These are phyloP conservation scores for Spizellomyces sp. DNA, from an alignment of 192 early-diverging fungal genomes.

Conservation along the genomic window DNA sequence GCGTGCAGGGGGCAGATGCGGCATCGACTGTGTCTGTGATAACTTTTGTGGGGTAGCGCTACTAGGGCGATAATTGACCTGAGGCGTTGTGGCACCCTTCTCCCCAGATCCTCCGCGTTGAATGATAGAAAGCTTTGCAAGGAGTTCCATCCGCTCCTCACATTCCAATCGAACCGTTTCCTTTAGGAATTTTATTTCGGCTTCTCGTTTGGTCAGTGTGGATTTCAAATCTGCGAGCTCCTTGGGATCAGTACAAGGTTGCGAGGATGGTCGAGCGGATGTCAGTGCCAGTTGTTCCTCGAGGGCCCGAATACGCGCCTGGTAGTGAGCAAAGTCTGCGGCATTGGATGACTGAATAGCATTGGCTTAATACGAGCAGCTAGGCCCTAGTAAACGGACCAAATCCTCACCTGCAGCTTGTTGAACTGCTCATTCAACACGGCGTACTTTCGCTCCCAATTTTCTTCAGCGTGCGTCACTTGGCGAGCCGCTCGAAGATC, in stretches of 20 bases:
- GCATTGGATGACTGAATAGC: conserved; percentile 5
- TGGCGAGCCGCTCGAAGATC: conserved; percentile 7
- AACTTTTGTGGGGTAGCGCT: neutral
- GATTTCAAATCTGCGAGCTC: conserved; percentile 25
- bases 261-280: conserved; percentile 1
- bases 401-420: conserved; percentile 12
- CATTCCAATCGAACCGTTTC: conserved; percentile 56
- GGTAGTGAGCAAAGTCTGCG: conserved; percentile 31
- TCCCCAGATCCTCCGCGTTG: conserved; percentile 5
- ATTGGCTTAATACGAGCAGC: neutral
- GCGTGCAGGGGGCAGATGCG: conserved; percentile 14
- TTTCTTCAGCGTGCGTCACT: conserved; percentile 17
- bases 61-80: conserved; percentile 8
- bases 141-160: conserved; percentile 56
- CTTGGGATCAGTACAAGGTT: neutral
- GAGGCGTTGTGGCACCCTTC: conserved; percentile 1
- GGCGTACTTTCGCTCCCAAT: conserved; percentile 22
- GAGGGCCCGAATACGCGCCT: conserved; percentile 29
- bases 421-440: conserved; percentile 28
- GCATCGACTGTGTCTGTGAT: conserved; percentile 3
- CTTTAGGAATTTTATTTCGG: conserved; percentile 55
- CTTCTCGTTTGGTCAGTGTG: conserved; percentile 34
- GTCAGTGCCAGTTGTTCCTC: conserved; percentile 29
- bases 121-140: conserved; percentile 37
- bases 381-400: neutral